phyloP scores from a whole-genome alignment of 164 flowering plant genomes.

The Vitis cinerea region DNA sequence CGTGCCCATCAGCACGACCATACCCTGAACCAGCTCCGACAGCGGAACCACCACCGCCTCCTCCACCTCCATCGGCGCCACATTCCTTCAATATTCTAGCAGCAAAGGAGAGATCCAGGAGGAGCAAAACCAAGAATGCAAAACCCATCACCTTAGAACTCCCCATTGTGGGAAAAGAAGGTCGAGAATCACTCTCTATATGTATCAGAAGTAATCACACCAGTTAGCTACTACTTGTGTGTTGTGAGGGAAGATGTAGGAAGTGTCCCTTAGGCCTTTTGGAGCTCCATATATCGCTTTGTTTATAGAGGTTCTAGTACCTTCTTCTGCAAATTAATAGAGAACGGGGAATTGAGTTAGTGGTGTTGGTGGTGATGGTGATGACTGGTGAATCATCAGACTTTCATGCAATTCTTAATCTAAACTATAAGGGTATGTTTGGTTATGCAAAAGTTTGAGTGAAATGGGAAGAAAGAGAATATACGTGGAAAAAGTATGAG shows the following conservation, averaged over 20 bases:
- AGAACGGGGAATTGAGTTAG: constrained; percentile 4
- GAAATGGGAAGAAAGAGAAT: no score
- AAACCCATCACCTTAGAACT: constrained; percentile 16
- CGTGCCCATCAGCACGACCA: constrained; percentile 16
- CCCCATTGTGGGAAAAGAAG: constrained; percentile 11
- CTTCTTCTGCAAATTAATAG: background rate
- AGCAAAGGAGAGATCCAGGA: constrained; percentile 26
- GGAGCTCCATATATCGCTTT: background rate
- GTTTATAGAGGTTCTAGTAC: constrained; percentile 8
- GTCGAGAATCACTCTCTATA: background rate
- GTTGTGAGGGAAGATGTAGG: background rate
- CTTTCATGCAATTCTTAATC: no score
- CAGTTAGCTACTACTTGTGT: background rate
- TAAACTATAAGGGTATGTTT: no score
- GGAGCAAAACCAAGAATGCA: constrained; percentile 26
- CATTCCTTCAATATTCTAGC: constrained; percentile 14
- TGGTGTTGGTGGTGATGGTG: background rate
- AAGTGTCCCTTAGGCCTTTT: constrained; percentile 14
- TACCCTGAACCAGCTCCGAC: constrained; percentile 18
- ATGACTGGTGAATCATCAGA: no score
- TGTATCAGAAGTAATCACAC: no score
- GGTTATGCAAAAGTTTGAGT: no score
- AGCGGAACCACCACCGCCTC: constrained; percentile 12
- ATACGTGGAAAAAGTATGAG: no score
- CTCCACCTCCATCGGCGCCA: background rate